Conservation (phyloP, 768 basidiomycete species). For the Gelatoporia subvermispora region DNA sequence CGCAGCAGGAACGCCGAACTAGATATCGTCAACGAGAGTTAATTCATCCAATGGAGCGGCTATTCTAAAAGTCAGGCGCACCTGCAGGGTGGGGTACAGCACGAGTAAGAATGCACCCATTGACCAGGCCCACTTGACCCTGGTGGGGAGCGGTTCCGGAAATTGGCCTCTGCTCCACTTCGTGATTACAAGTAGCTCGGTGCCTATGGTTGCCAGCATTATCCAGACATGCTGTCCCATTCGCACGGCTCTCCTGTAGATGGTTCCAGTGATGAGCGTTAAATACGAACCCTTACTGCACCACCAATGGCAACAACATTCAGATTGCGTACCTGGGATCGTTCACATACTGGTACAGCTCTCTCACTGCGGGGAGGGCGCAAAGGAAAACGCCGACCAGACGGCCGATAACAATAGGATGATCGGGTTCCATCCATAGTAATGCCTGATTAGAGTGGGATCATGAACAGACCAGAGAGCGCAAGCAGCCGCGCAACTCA, state of each 20-base stretch:
- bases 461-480: background rate
- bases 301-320: slow-evolving; percentile 3
- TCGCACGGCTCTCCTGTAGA: slow-evolving; percentile 66
- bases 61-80: slow-evolving; percentile 22
- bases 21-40: slow-evolving; percentile 6
- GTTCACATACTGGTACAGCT: slow-evolving; percentile 80
- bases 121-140: slow-evolving; percentile 66
- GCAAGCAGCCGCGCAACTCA: slow-evolving; percentile 3
- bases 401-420: slow-evolving; percentile 71
- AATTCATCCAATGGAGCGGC: background rate
- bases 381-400: slow-evolving; percentile 79
- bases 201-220: slow-evolving; percentile 77
- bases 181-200: slow-evolving; percentile 72
- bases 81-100: slow-evolving; percentile 66
- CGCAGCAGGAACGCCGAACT: slow-evolving; percentile 65
- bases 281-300: background rate
- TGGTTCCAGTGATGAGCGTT: background rate
- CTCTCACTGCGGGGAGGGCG: slow-evolving; percentile 80
- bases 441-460: slow-evolving; percentile 35
- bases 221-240: slow-evolving; percentile 92
- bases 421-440: slow-evolving; percentile 89
- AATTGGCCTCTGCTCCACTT: slow-evolving; percentile 82
- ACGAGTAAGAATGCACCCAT: slow-evolving; percentile 53
- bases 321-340: slow-evolving; percentile 59
- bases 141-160: slow-evolving; percentile 52